Conservation (phyloP, 208 protist species). For the Crithidia thermophila region DNA sequence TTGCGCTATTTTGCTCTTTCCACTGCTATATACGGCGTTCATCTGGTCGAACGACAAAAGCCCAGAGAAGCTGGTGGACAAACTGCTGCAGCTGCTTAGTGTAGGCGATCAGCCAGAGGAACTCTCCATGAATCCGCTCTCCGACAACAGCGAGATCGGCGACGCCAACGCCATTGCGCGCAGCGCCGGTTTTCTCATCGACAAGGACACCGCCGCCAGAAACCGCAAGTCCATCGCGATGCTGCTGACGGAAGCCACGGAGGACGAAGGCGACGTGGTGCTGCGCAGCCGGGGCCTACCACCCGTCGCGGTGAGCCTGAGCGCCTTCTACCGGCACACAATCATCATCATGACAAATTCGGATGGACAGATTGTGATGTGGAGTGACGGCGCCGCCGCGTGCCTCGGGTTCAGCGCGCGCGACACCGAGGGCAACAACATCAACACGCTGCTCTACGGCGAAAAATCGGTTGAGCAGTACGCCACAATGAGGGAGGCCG, state of each 20-base stretch:
- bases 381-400: constrained; percentile 53
- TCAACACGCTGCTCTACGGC: constrained; percentile 62
- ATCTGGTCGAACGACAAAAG: not conserved
- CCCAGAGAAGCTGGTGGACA: constrained; percentile 8
- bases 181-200: constrained; percentile 27
- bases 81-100: constrained; percentile 5
- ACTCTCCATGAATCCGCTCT: constrained; percentile 22
- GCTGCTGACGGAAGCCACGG: constrained; percentile 47
- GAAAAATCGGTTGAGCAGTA: constrained; percentile 65
- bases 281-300: constrained; percentile 40
- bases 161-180: constrained; percentile 10
- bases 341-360: constrained; percentile 56
- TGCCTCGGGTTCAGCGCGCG: constrained; percentile 52
- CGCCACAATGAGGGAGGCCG: constrained; percentile 54
- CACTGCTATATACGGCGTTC: constrained; percentile 21
- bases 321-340: constrained; percentile 43
- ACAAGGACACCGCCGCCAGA: constrained; percentile 27
- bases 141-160: constrained; percentile 1
- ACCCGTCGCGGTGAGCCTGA: constrained; percentile 36
- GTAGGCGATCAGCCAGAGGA: not conserved
- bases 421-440: constrained; percentile 62
- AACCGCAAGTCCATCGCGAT: constrained; percentile 35
- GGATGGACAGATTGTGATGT: constrained; percentile 56
- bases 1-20: constrained; percentile 22
- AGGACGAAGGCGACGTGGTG: constrained; percentile 49